A percentile compares a stretch with the other conserved stretches of the same genome.
These are phyloP conservation scores for Botrytis porri DNA, from an alignment of 2,329 filamentous ascomycete species.

Conservation along the genomic window DNA sequence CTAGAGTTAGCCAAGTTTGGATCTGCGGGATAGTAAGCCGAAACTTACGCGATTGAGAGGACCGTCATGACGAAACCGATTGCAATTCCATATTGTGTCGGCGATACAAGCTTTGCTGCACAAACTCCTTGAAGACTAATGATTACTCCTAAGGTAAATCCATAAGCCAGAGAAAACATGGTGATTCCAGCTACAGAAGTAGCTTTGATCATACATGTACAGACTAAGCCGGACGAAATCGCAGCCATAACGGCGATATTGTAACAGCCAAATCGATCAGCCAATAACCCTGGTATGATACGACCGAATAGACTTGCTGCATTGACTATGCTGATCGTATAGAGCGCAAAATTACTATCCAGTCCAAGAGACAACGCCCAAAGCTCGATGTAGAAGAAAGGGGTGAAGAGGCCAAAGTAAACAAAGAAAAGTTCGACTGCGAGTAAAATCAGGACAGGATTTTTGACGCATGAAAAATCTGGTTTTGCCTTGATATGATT, in stretches of 20 bases:
- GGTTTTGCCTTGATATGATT: slow-evolving; percentile 19
- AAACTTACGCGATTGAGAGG: slow-evolving; percentile 27
- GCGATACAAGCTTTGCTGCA: slow-evolving; percentile 24
- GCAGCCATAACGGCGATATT: slow-evolving; percentile 6
- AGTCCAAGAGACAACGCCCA: slow-evolving; percentile 47
- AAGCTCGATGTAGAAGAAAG: slow-evolving; percentile 45
- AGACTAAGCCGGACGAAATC: neutral
- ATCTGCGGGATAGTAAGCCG: neutral
- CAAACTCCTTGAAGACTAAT: slow-evolving; percentile 32
- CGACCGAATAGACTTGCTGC: slow-evolving; percentile 11
- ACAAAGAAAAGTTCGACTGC: slow-evolving; percentile 29
- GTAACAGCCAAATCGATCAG: slow-evolving; percentile 23
- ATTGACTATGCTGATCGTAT: slow-evolving; percentile 51
- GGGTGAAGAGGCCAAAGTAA: slow-evolving; percentile 47
- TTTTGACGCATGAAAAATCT: slow-evolving; percentile 23
- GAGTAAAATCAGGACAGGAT: slow-evolving; percentile 25
- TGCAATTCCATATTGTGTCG: slow-evolving; percentile 28
- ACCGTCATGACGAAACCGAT: slow-evolving; percentile 29
- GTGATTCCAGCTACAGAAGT: slow-evolving; percentile 12
- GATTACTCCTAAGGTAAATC: slow-evolving; percentile 28
- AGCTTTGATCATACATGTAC: slow-evolving; percentile 11
- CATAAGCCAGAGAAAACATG: slow-evolving; percentile 13
- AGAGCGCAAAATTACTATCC: slow-evolving; percentile 44
- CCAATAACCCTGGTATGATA: neutral
- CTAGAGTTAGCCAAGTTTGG: neutral